phyloP scores from a whole-genome alignment of 1,284 basidiomycete species.

The Sporisorium graminicola region DNA sequence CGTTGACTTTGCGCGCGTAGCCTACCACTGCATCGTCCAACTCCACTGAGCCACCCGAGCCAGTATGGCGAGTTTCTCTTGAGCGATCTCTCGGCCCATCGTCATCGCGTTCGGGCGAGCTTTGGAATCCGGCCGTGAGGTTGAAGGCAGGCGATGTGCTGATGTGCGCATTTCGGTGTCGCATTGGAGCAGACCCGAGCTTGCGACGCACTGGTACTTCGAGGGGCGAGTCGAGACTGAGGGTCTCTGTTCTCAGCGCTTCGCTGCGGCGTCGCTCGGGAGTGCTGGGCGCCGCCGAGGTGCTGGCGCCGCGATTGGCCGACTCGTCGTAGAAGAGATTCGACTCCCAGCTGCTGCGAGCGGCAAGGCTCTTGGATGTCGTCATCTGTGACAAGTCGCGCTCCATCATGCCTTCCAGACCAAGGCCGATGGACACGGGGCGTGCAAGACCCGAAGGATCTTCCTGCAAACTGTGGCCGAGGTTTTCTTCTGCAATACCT shows the following conservation, averaged over 20 bases:
- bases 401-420: constrained; percentile 41
- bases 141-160: constrained; percentile 60
- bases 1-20: constrained; percentile 44
- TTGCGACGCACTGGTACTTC: constrained; percentile 54
- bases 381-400: constrained; percentile 49
- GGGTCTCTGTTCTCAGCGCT: constrained; percentile 14
- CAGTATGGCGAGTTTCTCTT: neutral
- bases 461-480: neutral
- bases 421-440: constrained; percentile 39
- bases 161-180: constrained; percentile 60
- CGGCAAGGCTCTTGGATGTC: constrained; percentile 36
- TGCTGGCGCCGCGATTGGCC: constrained; percentile 29
- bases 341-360: constrained; percentile 59
- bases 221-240: constrained; percentile 38
- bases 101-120: constrained; percentile 31
- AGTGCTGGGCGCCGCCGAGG: constrained; percentile 23
- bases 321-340: constrained; percentile 54
- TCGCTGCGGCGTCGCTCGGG: constrained; percentile 28
- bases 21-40: constrained; percentile 43
- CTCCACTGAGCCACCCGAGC: constrained; percentile 21
- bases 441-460: constrained; percentile 9
- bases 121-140: constrained; percentile 50
- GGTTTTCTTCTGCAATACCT: constrained; percentile 6
- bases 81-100: constrained; percentile 10
- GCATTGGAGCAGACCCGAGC: constrained; percentile 43